Base-by-base conservation (phyloP, 2,329 filamentous ascomycete species). In the Periconia macrospinosa region DNA sequence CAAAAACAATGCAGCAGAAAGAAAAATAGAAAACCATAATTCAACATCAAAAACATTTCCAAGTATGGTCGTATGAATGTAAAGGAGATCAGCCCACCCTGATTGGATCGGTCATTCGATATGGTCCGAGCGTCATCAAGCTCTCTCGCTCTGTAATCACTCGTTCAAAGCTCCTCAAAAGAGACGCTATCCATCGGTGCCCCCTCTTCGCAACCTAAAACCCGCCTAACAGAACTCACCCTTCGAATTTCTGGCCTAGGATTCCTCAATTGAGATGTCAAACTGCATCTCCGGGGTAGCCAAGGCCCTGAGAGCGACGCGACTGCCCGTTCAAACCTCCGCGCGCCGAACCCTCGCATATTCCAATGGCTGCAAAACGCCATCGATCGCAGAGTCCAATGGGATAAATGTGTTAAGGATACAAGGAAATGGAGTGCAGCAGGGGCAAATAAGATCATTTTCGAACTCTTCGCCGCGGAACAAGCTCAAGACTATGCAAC, bases 401-500 rank as follows among this genome's bases (percentile, higher is more conserved):
- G 33, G 30, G 63, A 54, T 30, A 45, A 49, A 55, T 30, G 20
- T 58, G 33, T 53, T 58, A 19, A 59, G 58, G 42, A 57, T 54
- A 46, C 20, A 42, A 30, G 35, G 42, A 43, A 41, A 50, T 33
- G 47, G 43, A 51, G 46, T 43, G 40, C 55, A 27, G 23, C 23
- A 58, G 30, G 48, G 52, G 14, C 61, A 63, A 45, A 45, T 47
- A 45, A 61, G 68, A 15, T 40, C 49, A 2, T 73, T 74, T 47
- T 67, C 71, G 15, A 65, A 62, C 40, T 66, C 71, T 5, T 43
- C 64, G 30, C 52, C 65, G 30, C 62, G 68, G 40, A 56, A 52
- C 30, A 63, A 62, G 48, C 67, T 72, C 54, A 72, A 68, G 64
- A 74, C 71, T 8, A 70, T 74, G 44, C 64, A 72, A 58, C 65